Conservation (phyloP, 805 yeast species). For the Kuraishia capsulata region DNA sequence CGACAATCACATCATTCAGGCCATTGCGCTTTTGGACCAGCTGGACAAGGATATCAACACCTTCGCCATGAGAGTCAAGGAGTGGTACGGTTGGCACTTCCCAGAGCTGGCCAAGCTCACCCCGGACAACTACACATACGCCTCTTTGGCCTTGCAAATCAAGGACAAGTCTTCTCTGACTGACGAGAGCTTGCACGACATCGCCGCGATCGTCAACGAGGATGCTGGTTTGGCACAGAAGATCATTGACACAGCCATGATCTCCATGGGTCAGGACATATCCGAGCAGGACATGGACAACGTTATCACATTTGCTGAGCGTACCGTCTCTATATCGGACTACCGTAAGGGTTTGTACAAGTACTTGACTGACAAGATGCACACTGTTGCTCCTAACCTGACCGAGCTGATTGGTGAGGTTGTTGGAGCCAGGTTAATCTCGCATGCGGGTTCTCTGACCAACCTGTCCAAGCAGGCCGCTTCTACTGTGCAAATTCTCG, state of each 20-base stretch:
- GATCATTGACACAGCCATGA: constrained; percentile 89
- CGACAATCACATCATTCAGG: constrained; percentile 98
- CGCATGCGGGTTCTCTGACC: constrained; percentile 97
- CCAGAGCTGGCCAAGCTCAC: constrained; percentile 92
- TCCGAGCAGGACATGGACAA: constrained; percentile 92
- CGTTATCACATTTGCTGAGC: constrained; percentile 83
- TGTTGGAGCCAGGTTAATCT: constrained; percentile 96
- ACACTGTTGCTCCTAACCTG: constrained; percentile 94
- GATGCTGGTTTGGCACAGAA: constrained; percentile 89
- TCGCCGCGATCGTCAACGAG: constrained; percentile 84
- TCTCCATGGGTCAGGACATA: constrained; percentile 98
- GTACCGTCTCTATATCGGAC: constrained; percentile 86
- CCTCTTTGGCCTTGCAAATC: constrained; percentile 73
- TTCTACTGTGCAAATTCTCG: constrained; percentile 95
- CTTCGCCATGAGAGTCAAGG: constrained; percentile 93
- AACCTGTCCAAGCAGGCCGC: constrained; percentile 98
- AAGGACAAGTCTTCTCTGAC: constrained; percentile 78
- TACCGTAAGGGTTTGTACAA: constrained; percentile 78
- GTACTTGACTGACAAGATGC: constrained; percentile 92
- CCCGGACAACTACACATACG: constrained; percentile 80
- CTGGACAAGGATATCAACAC: constrained; percentile 97
- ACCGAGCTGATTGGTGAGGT: constrained; percentile 97
- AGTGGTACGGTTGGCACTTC: constrained; percentile 99
- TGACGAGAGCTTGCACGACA: constrained; percentile 78
- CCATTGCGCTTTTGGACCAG: constrained; percentile 94